Conservation (phyloP, 345 rosid genomes). For the Acer campestre region DNA sequence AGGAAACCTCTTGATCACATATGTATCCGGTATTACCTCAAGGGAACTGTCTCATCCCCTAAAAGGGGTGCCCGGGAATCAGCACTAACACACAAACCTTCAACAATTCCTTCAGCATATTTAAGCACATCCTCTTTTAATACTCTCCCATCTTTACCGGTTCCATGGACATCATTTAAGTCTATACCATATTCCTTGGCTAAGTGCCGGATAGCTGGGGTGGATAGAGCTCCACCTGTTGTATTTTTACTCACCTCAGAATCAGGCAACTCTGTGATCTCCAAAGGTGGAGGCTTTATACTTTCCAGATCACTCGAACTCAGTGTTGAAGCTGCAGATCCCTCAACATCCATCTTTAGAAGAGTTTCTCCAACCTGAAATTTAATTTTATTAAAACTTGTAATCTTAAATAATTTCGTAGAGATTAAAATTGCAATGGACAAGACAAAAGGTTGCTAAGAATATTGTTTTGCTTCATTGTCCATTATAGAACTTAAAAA, state of each 20-base stretch:
- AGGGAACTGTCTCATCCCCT: conserved; percentile 47
- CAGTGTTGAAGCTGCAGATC: conserved; percentile 32
- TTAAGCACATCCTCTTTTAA: conserved; percentile 75
- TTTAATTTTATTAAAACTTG: conserved; percentile 15
- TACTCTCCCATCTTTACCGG: conserved; percentile 77
- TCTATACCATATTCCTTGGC: conserved; percentile 74
- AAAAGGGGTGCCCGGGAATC: neutral
- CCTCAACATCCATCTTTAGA: conserved; percentile 64
- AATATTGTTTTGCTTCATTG: neutral
- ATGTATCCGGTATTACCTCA: conserved; percentile 50
- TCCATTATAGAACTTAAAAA: neutral
- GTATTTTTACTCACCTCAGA: conserved; percentile 31
- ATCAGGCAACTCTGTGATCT: conserved; percentile 14
- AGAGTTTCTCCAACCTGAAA: conserved; percentile 93
- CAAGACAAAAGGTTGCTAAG: neutral
- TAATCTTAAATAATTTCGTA: conserved; percentile 14
- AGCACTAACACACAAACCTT: no score
- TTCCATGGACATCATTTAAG: conserved; percentile 60
- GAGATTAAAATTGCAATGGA: neutral
- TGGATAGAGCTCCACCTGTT: conserved; percentile 55
- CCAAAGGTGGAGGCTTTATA: conserved; percentile 24
- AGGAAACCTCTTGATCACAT: neutral
- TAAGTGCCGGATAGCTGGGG: conserved; percentile 80
- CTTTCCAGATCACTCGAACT: conserved; percentile 25
- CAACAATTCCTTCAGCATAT: conserved; percentile 27